Conservation (phyloP, 371 early-diverging fungal species). For the Circinella umbellata region DNA sequence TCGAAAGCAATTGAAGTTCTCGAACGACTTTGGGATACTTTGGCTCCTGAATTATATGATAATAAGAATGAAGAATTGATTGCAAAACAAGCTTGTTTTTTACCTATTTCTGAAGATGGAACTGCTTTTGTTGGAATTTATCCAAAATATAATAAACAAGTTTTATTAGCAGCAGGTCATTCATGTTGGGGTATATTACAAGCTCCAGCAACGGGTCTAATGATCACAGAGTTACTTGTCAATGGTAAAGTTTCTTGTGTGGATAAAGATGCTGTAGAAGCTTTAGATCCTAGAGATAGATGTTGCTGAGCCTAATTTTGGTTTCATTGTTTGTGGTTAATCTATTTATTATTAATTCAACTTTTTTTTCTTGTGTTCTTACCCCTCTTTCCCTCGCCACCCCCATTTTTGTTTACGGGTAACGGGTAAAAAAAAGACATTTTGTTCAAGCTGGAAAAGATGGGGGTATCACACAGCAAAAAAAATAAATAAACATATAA, state of each 20-base stretch:
- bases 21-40: conserved; percentile 2
- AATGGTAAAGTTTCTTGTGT: conserved; percentile 47
- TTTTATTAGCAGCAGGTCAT: conserved; percentile 72
- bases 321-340: too few species aligned
- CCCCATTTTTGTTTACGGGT: too few species aligned
- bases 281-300: conserved; percentile 21
- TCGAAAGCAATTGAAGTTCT: conserved; percentile 21
- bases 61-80: conserved; percentile 20
- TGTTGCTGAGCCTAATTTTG: conserved; percentile 1
- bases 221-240: conserved; percentile 66
- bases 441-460: too few species aligned
- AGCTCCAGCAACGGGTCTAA: conserved; percentile 70
- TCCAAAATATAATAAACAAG: conserved; percentile 38
- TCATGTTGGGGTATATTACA: conserved; percentile 78
- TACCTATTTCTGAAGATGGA: conserved; percentile 62
- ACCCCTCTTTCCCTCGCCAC: too few species aligned
- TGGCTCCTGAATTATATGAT: conserved; percentile 20
- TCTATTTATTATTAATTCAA: too few species aligned
- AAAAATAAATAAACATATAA: too few species aligned
- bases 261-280: conserved; percentile 23
- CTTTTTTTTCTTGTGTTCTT: too few species aligned
- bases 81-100: conserved; percentile 63
- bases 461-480: too few species aligned
- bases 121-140: conserved; percentile 66
- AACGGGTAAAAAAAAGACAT: too few species aligned